phyloP scores from a whole-genome alignment of 225 moss, liverwort and hornwort genomes.

The Bryum argenteum region DNA sequence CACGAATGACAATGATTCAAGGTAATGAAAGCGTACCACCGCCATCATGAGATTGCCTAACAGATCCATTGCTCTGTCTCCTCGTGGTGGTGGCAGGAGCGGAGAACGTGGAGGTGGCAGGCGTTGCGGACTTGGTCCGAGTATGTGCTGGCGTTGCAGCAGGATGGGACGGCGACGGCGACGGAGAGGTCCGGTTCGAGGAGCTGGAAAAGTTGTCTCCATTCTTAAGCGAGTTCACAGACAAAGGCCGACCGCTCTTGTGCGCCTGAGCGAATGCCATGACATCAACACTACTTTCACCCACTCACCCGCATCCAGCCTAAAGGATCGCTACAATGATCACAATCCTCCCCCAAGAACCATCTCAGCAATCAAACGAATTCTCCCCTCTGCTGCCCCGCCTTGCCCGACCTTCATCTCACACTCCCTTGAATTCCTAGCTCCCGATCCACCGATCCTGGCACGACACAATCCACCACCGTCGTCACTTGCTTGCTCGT shows the following conservation, averaged over 20 bases:
- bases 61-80: constrained; percentile 51
- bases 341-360: no score
- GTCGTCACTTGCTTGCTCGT: no score
- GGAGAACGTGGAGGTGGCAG: constrained; percentile 58
- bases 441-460: no score
- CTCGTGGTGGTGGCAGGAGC: constrained; percentile 32
- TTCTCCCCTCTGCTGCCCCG: no score
- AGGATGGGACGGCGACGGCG: constrained; percentile 55
- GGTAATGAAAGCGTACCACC: constrained; percentile 30
- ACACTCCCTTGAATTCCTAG: no score
- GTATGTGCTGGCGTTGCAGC: constrained; percentile 55
- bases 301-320: no score
- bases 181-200: constrained; percentile 43
- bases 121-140: constrained; percentile 62
- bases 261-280: constrained; percentile 87
- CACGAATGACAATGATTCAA: neutral
- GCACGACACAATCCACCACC: no score
- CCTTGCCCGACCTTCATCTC: no score
- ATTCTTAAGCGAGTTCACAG: constrained; percentile 36
- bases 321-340: no score
- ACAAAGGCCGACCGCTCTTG: constrained; percentile 66
- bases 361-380: no score
- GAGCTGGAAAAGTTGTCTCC: constrained; percentile 14
- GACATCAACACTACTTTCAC: no score
- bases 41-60: constrained; percentile 58